These are phyloP conservation scores for Elaeagnus macrophylla DNA, from an alignment of 306 rosid genomes.

Conservation along the genomic window DNA sequence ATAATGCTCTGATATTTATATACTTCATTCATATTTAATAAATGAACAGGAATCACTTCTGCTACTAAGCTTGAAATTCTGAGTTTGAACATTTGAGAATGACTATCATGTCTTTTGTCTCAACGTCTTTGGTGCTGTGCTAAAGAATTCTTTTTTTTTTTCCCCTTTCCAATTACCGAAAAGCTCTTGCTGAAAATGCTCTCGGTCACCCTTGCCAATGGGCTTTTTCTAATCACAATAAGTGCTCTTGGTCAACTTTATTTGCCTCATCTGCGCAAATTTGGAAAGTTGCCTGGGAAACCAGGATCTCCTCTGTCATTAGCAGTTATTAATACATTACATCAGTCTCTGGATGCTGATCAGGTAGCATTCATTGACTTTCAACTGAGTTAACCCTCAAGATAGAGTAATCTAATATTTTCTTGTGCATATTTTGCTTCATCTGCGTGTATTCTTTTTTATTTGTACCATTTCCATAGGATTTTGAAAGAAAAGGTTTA, in stretches of 20 bases:
- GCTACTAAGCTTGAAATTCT: no score
- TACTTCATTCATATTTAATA: no score
- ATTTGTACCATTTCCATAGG: no score
- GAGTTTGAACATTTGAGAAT: no score
- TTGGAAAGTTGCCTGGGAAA: constrained; percentile 30
- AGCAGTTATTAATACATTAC: constrained; percentile 32
- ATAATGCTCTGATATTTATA: no score
- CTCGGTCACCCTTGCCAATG: constrained; percentile 55
- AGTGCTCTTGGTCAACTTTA: constrained; percentile 48
- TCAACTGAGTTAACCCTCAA: background rate
- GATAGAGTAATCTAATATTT: background rate
- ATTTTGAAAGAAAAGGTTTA: no score
- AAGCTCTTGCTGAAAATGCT: constrained; percentile 41
- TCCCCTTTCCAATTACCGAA: no score
- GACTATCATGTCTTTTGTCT: background rate
- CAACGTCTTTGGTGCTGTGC: background rate
- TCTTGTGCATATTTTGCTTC: no score
- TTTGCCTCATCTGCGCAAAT: constrained; percentile 38
- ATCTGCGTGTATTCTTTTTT: no score
- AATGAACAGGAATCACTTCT: no score
- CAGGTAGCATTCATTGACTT: constrained; percentile 35
- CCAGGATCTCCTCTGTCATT: constrained; percentile 36
- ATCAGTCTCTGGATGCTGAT: constrained; percentile 32
- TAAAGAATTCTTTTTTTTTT: constrained; percentile 16
- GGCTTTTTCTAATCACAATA: constrained; percentile 54